Conservation (phyloP, 1,139 yeast genomes). For the Saccharomyces pastorianus region DNA sequence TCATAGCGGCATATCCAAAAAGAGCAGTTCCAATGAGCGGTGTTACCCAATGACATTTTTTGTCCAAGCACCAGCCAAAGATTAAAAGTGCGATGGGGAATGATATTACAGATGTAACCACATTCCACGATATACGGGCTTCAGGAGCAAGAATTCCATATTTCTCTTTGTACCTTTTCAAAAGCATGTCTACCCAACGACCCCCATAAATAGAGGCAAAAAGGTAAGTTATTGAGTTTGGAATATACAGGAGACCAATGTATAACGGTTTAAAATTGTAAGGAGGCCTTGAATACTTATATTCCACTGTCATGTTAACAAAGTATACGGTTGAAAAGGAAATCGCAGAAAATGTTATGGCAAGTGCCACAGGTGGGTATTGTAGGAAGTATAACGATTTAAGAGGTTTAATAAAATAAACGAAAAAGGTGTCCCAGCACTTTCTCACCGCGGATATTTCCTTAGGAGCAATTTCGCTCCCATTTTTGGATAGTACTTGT, state of each 20-base stretch:
- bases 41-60: conserved; percentile 61
- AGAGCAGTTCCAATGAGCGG: conserved; percentile 73
- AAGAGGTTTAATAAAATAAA: conserved; percentile 40
- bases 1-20: conserved; percentile 79
- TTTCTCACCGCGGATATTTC: conserved; percentile 13
- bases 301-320: conserved; percentile 66
- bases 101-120: conserved; percentile 54
- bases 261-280: conserved; percentile 59
- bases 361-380: conserved; percentile 67
- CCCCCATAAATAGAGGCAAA: conserved; percentile 73
- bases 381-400: conserved; percentile 45
- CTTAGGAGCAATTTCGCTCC: conserved; percentile 9
- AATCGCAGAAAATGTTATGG: conserved; percentile 56
- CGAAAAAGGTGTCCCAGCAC: conserved; percentile 32
- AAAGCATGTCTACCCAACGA: conserved; percentile 61
- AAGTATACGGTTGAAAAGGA: conserved; percentile 65
- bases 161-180: conserved; percentile 48
- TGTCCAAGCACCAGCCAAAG: conserved; percentile 75
- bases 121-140: conserved; percentile 69
- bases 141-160: conserved; percentile 69
- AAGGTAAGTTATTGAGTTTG: conserved; percentile 72
- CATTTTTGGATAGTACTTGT: conserved; percentile 21
- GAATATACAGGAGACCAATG: conserved; percentile 71
- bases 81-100: conserved; percentile 62
- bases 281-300: conserved; percentile 54